Base-by-base conservation (phyloP, 2,329 filamentous ascomycete species). In the Aspergillus fructus region DNA sequence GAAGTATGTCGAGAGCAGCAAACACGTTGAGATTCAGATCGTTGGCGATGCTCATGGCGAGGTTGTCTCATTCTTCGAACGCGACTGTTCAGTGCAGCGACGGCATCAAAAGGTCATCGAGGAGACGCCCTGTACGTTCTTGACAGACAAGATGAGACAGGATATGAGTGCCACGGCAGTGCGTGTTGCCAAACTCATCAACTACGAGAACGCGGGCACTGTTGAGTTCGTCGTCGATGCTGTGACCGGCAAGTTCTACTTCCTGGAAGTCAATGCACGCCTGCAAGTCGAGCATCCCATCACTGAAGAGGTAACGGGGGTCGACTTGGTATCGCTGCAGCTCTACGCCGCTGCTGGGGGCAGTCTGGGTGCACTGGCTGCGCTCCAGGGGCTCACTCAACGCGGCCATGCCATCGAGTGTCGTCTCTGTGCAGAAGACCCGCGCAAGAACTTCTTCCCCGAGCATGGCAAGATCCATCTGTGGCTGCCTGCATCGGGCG, bases 21-120 rank as follows among this genome's bases (percentile, higher is more conserved):
- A 46, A 15, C 92, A 96, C 69, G 89, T 96, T 56, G 92, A 96
- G 74, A 90, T 96, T 4, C 92, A 96, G 71, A 85, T 96, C 15
- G 94, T 96, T 72, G 92, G 91, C 43, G 92, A 96, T 69, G 86
- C 86, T 52, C 81, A 86, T 64, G 91, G 91, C 1, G 85, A 89
- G 69, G 91, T 88, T 13, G 87, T 96, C 9, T 87, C 89, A 15
- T 84, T 96, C 30, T 90, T 91, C 19, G 92, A 96, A 76, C 82
- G 92, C 55, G 92, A 96, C 71, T 96, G 92, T 75, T 93, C 89
- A 51, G 83, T 96, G 11, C 92, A 96, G 75, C 80, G 92, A 61
- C 79, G 92, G 40, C 91, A 96, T 70, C 92, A 96, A 71, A 96
- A 96, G 77, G 89, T 96, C 40, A 83, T 96, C 21, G 92, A 96